These are phyloP conservation scores for Euphorbia lathyris DNA, from an alignment of 345 rosid genomes.

Conservation along the genomic window DNA sequence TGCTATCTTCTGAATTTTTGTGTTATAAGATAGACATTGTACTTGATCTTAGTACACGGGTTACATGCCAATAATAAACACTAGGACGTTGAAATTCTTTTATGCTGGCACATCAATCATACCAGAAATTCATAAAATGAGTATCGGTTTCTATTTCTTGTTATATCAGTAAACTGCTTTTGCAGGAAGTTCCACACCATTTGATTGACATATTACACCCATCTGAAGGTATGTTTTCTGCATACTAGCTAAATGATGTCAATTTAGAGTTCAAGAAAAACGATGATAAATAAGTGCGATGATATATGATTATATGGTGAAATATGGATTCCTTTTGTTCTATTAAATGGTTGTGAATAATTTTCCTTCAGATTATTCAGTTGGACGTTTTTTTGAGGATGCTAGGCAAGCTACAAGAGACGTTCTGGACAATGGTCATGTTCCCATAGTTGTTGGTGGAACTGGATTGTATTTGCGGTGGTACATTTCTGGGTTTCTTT, in stretches of 20 bases:
- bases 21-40: neutral
- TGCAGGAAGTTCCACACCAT: slow-evolving; percentile 87
- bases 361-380: slow-evolving; percentile 68
- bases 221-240: slow-evolving; percentile 54
- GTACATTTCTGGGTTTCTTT: slow-evolving; percentile 36
- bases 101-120: neutral
- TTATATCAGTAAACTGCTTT: neutral
- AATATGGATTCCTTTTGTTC: neutral
- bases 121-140: neutral
- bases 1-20: neutral
- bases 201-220: slow-evolving; percentile 81
- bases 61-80: neutral
- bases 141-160: neutral
- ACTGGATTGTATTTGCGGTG: slow-evolving; percentile 92
- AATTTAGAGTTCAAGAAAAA: slow-evolving; percentile 8
- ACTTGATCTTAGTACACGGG: neutral
- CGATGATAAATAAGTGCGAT: slow-evolving; percentile 4
- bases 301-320: neutral
- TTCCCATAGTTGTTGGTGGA: slow-evolving; percentile 88
- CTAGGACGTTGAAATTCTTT: neutral
- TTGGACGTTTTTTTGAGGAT: slow-evolving; percentile 71
- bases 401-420: slow-evolving; percentile 68
- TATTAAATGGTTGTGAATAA: neutral
- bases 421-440: slow-evolving; percentile 51
- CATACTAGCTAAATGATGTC: slow-evolving; percentile 7